Percentiles rank a stretch among this genome's conserved stretches.
phyloP scores from a whole-genome alignment of 2,329 filamentous ascomycete genomes.

The Aspergillus sp. region DNA sequence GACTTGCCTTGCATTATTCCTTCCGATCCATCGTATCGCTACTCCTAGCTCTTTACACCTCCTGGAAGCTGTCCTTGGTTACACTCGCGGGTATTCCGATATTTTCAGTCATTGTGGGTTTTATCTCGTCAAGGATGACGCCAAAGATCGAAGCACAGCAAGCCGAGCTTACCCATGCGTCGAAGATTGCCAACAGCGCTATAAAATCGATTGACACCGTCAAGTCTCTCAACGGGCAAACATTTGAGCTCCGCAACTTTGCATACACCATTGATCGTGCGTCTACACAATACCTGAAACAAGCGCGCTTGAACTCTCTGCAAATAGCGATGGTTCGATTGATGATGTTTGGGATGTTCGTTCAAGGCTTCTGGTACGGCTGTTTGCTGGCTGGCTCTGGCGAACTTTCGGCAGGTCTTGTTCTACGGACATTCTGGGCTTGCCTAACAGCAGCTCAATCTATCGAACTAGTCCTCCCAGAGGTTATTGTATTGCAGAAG shows the following conservation, averaged over 20 bases:
- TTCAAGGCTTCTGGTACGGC: slow-evolving; percentile 88
- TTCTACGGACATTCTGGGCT: slow-evolving; percentile 82
- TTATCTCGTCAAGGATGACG: slow-evolving; percentile 59
- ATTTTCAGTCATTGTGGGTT: slow-evolving; percentile 55
- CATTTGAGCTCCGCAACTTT: slow-evolving; percentile 66
- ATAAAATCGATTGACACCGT: slow-evolving; percentile 75
- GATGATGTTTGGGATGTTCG: slow-evolving; percentile 73
- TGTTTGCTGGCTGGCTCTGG: slow-evolving; percentile 62
- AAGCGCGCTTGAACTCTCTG: slow-evolving; percentile 63
- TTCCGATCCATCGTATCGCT: slow-evolving; percentile 64
- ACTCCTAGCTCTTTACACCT: slow-evolving; percentile 68
- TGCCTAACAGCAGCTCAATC: slow-evolving; percentile 72
- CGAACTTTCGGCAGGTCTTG: slow-evolving; percentile 56
- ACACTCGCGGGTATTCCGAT: slow-evolving; percentile 70
- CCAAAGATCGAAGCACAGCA: slow-evolving; percentile 67
- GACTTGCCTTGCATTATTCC: slow-evolving; percentile 60
- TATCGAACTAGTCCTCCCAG: slow-evolving; percentile 68
- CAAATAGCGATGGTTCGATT: slow-evolving; percentile 72
- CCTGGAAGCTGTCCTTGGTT: slow-evolving; percentile 79
- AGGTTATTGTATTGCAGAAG: slow-evolving; percentile 72
- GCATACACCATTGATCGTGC: slow-evolving; percentile 52
- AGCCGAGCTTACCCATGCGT: slow-evolving; percentile 60
- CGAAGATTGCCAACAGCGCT: slow-evolving; percentile 66
- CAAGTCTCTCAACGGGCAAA: slow-evolving; percentile 76
- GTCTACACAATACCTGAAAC: slow-evolving; percentile 59